Percentiles rank a stretch among this genome's conserved stretches.
Evolutionary conservation across 2,329 filamentous ascomycete species (phyloP).

Genomic region (Ophiostoma himal-ulmi): DNA sequence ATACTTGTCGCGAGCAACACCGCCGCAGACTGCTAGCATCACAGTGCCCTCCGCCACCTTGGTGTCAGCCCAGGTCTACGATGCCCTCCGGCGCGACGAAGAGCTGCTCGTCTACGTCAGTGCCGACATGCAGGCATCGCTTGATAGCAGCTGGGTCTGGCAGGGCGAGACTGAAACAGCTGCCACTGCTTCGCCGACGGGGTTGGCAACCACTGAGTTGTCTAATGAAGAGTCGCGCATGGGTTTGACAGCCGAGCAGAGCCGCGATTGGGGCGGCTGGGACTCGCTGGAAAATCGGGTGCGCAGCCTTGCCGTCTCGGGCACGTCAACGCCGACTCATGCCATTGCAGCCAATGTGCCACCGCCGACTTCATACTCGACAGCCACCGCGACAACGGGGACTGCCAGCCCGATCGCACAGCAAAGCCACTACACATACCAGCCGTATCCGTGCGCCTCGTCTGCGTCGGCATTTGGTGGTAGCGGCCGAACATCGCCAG

Average conservation of each 20-base stretch:
- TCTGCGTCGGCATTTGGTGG: constrained; percentile 18
- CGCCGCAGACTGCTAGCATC: constrained; percentile 21
- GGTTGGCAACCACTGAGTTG: constrained; percentile 31
- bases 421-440: constrained; percentile 20
- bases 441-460: constrained; percentile 16
- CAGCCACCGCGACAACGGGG: constrained; percentile 6
- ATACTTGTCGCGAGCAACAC: constrained; percentile 35
- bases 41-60: constrained; percentile 24
- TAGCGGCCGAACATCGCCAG: neutral
- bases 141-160: constrained; percentile 81
- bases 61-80: constrained; percentile 30
- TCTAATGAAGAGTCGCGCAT: constrained; percentile 45
- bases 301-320: constrained; percentile 44
- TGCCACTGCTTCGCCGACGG: constrained; percentile 23
- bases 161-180: constrained; percentile 43
- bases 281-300: constrained; percentile 61
- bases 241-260: constrained; percentile 51
- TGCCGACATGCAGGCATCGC: constrained; percentile 76
- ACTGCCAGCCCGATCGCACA: constrained; percentile 16
- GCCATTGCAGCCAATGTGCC: constrained; percentile 24
- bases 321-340: constrained; percentile 29
- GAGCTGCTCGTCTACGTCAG: constrained; percentile 83
- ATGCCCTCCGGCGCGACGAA: constrained; percentile 59
- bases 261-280: constrained; percentile 75
- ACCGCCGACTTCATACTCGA: constrained; percentile 16